Evolutionary conservation across 2,329 filamentous ascomycete species (phyloP).

Genomic region (Verticillium nubilum): DNA sequence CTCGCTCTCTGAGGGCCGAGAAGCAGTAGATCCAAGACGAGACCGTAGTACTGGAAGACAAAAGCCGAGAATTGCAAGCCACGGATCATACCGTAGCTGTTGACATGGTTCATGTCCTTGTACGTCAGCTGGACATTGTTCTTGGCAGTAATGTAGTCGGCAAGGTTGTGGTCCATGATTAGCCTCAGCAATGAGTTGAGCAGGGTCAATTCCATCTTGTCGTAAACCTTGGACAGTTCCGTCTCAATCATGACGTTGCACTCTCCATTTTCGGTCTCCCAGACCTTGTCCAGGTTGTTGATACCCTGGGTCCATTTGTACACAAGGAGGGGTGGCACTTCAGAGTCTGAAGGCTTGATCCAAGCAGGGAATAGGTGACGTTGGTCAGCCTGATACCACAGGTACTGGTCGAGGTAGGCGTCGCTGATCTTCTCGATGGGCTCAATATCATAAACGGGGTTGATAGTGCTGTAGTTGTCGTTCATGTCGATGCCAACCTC

Average conservation of each 20-base stretch:
- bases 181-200: constrained; percentile 87
- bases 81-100: constrained; percentile 97
- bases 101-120: constrained; percentile 99
- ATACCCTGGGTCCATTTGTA: constrained; percentile 99
- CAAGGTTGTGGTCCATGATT: constrained; percentile 99
- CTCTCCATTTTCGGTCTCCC: constrained; percentile 89
- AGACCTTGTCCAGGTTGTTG: constrained; percentile 94
- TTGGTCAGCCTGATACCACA: constrained; percentile 99
- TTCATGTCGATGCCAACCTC: constrained; percentile 99
- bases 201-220: constrained; percentile 96
- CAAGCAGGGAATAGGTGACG: constrained; percentile 94
- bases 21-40: constrained; percentile 88
- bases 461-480: constrained; percentile 98
- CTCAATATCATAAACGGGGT: constrained; percentile 97
- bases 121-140: constrained; percentile 99
- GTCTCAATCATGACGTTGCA: constrained; percentile 99
- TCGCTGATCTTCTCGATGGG: constrained; percentile 99
- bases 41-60: constrained; percentile 97
- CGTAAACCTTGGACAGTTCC: constrained; percentile 96
- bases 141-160: constrained; percentile 98
- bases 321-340: constrained; percentile 86
- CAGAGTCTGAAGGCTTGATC: constrained; percentile 98
- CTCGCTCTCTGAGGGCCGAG: constrained; percentile 94
- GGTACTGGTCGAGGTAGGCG: constrained; percentile 94
- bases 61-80: constrained; percentile 97